These are phyloP conservation scores for Malassezia arunalokei DNA, from an alignment of 1,284 basidiomycete genomes.

Conservation along the genomic window DNA sequence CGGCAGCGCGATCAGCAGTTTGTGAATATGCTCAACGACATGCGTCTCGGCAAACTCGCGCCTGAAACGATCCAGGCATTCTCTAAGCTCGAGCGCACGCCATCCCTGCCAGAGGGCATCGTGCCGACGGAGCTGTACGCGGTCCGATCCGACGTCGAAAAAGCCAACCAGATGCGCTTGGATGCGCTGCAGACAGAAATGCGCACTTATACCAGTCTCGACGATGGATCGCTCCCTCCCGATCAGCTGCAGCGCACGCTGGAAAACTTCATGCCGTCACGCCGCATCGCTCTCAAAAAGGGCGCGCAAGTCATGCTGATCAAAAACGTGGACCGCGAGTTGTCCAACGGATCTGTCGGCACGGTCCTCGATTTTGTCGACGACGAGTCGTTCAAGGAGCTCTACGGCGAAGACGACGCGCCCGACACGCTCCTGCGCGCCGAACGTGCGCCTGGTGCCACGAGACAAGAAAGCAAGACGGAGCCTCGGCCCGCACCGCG, in stretches of 20 bases:
- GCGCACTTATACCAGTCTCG: conserved; percentile 27
- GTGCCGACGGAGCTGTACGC: conserved; percentile 54
- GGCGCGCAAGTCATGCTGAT: conserved; percentile 60
- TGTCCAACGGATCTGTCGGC: conserved; percentile 75
- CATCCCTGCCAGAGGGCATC: conserved; percentile 24
- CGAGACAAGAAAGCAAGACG: background rate
- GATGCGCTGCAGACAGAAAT: conserved; percentile 19
- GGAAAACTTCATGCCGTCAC: conserved; percentile 30
- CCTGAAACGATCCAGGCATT: conserved; percentile 30
- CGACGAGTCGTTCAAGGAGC: conserved; percentile 21
- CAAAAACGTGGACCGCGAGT: conserved; percentile 62
- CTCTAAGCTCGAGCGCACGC: conserved; percentile 21
- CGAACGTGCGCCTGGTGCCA: conserved; percentile 13
- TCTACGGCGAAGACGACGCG: conserved; percentile 32
- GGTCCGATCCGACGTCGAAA: conserved; percentile 67
- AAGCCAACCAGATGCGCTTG: conserved; percentile 60
- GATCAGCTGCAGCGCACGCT: conserved; percentile 25
- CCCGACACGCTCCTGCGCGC: conserved; percentile 30
- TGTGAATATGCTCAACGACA: conserved; percentile 38
- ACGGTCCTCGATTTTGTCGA: conserved; percentile 49
- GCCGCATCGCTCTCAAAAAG: conserved; percentile 55
- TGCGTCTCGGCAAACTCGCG: conserved; percentile 23
- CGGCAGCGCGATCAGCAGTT: conserved; percentile 52
- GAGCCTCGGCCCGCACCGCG: background rate
- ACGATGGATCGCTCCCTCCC: conserved; percentile 22